These are phyloP conservation scores for Cystobasidium pallidum DNA, from an alignment of 1,284 basidiomycete species.

Conservation along the genomic window DNA sequence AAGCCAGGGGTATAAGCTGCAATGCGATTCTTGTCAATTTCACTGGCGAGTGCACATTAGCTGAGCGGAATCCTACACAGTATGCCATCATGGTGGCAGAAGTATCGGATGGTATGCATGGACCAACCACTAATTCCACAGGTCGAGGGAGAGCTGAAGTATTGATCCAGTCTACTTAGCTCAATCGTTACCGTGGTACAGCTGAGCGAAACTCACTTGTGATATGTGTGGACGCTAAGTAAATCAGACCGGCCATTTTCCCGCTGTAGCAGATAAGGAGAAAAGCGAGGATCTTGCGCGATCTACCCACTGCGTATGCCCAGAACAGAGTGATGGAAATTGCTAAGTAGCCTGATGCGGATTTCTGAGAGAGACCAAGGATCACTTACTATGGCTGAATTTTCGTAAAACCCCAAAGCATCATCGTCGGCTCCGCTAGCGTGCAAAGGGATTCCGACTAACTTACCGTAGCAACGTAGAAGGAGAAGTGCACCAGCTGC, in stretches of 20 bases:
- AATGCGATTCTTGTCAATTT: neutral
- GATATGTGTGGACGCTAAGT: slow-evolving; percentile 5
- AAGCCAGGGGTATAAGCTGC: slow-evolving; percentile 3
- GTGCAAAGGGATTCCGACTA: neutral
- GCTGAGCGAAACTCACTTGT: neutral
- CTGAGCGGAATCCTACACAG: neutral
- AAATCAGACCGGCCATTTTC: slow-evolving; percentile 9
- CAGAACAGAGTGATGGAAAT: too few species aligned
- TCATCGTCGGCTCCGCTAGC: too few species aligned
- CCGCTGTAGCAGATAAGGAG: neutral
- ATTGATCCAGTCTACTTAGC: too few species aligned
- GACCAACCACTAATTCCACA: neutral
- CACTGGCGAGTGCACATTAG: neutral
- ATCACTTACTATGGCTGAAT: neutral
- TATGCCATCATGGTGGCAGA: slow-evolving; percentile 8
- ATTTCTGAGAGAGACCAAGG: neutral
- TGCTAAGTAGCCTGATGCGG: too few species aligned
- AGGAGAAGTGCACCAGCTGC: neutral
- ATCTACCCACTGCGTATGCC: neutral
- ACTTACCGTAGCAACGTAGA: slow-evolving; percentile 11
- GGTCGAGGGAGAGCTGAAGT: slow-evolving; percentile 10
- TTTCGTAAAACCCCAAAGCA: too few species aligned
- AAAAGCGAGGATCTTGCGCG: neutral
- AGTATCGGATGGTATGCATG: slow-evolving; percentile 6
- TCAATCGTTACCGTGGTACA: too few species aligned